These are phyloP conservation scores for Dryas alaskensis DNA, from an alignment of 306 rosid species.

Conservation along the genomic window DNA sequence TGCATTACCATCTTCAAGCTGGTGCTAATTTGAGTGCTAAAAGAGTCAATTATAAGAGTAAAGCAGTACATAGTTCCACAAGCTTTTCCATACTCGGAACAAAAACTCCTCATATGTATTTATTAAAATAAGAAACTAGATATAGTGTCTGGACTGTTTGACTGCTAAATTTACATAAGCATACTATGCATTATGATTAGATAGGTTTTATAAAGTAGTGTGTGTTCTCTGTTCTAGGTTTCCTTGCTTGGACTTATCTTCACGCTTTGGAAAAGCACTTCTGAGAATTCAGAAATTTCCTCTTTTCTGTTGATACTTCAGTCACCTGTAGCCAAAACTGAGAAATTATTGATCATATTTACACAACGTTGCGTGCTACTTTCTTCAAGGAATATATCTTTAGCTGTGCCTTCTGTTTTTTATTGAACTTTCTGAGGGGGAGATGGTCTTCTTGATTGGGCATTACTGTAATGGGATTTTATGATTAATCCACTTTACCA, in stretches of 20 bases:
- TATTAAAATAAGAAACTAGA: not conserved
- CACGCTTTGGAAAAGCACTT: not conserved
- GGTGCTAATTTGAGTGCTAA: not conserved
- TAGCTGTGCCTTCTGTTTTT: not conserved
- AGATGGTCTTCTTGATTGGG: not conserved
- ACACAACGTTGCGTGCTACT: not conserved
- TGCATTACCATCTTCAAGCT: slow-evolving; percentile 2
- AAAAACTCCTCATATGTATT: not conserved
- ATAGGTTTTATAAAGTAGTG: not conserved
- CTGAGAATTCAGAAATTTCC: no score
- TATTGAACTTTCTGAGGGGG: not conserved
- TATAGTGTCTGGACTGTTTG: not conserved
- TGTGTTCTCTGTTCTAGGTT: not conserved
- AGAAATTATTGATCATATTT: not conserved
- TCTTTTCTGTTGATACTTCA: slow-evolving; percentile 1
- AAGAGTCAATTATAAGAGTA: not conserved
- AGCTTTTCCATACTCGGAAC: not conserved
- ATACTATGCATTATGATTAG: not conserved
- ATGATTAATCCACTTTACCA: not conserved
- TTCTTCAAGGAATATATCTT: not conserved
- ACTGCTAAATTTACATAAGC: not conserved
- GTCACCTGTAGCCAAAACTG: not conserved
- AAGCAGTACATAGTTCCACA: not conserved
- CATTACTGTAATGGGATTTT: not conserved
- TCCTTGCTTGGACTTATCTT: not conserved